Evolutionary conservation across 352 stramenopile species (phyloP), one percentile per base, ranked within the genome.

Genomic region (Pythium aristosporum): DNA sequence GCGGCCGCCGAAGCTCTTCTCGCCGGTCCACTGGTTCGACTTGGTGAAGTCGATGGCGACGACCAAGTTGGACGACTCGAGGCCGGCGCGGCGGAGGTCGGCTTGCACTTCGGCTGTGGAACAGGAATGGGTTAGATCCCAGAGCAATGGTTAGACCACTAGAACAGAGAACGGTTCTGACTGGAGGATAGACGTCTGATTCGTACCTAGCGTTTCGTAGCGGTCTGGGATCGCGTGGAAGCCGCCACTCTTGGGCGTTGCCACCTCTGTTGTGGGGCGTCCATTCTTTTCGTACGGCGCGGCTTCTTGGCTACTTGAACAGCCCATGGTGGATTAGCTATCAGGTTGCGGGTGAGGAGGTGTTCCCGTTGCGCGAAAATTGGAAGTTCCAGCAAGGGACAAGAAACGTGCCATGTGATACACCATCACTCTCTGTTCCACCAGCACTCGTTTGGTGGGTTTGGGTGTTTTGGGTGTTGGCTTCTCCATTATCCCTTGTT

Each of bases 21-120:
- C 64, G 43, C 87, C 87, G 13, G 76, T 92, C 71, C 70, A 85
- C 80, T 93, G 44, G 61, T 93, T 93, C 7, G 78, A 84, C 34
- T 84, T 87, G 36, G 84, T 88, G 56, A 81, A 91, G 63, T 91
- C 84, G 43, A 93, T 69, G 30, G 69, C 80, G 51, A 93, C 71
- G 49, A 93, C 67, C 43, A 92, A 62, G 58, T 89, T 89, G 13
- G 77, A 89, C 15, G 81, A 87, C 63, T 91, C 80, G 15, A 92
- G 72, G 13, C 82, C 80, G 11, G 64, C 64, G 43, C 46, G 77
- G 64, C 80, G 64, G 25, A 81, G 56, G 23, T 81, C 73, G 32
- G 72, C 69, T 61, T 84, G 72, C 16, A 85, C 75, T 63, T 85
- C 73, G 20, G 77, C 75, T 87, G 66, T 32, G n/a, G 11, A 10